A percentile compares a stretch with the other conserved stretches of the same genome.
phyloP scores from a whole-genome alignment of 768 basidiomycete species.

The Phallus indusiatus region DNA sequence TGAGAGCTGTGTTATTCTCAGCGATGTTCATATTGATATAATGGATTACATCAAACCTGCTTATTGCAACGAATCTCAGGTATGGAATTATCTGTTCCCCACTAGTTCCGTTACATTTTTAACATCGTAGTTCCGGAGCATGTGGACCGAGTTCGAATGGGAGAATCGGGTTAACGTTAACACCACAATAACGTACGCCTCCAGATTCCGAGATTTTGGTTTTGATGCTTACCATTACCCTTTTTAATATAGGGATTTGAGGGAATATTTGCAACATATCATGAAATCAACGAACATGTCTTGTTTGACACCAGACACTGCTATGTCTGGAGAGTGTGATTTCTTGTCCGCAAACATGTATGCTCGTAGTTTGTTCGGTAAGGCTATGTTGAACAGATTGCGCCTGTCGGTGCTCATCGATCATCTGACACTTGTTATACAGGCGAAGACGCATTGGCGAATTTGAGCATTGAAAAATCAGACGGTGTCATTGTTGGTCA shows the following conservation, averaged over 20 bases:
- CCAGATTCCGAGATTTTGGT: background rate
- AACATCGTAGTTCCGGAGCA: constrained; percentile 72
- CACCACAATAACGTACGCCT: constrained; percentile 62
- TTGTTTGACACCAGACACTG: constrained; percentile 82
- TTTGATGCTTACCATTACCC: background rate
- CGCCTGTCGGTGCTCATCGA: background rate
- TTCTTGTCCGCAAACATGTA: constrained; percentile 97
- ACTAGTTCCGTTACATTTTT: background rate
- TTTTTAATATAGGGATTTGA: constrained; percentile 57
- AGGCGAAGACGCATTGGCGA: constrained; percentile 96
- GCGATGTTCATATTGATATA: constrained; percentile 97
- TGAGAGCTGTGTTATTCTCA: constrained; percentile 88
- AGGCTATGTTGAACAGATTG: constrained; percentile 20
- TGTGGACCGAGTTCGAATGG: constrained; percentile 99
- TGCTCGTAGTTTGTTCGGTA: constrained; percentile 87
- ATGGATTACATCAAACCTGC: constrained; percentile 98
- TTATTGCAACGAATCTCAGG: constrained; percentile 91
- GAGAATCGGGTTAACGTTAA: constrained; percentile 97
- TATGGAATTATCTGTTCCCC: constrained; percentile 23
- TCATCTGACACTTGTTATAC: constrained; percentile 4
- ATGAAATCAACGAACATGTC: constrained; percentile 98
- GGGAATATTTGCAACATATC: constrained; percentile 85
- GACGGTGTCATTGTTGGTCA: constrained; percentile 82
- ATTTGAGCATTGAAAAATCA: constrained; percentile 84
- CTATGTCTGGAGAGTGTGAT: constrained; percentile 89